Evolutionary conservation across 1,284 basidiomycete species (phyloP).

Genomic region (Fomitopsis palustris): DNA sequence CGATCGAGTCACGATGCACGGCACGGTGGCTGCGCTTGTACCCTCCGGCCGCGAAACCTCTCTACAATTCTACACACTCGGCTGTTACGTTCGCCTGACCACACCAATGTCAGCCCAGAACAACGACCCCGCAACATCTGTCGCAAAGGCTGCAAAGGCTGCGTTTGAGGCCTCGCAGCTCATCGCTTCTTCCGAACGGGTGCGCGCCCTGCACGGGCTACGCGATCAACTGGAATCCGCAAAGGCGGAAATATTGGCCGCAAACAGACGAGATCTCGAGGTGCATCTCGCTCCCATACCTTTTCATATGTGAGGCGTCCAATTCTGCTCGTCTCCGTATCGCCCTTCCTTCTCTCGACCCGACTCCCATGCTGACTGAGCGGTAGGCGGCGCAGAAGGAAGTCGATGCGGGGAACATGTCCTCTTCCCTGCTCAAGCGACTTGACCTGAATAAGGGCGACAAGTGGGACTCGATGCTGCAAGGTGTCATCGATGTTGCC

Average conservation of each 20-base stretch:
- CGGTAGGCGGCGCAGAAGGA: constrained; percentile 71
- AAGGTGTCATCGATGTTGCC: constrained; percentile 88
- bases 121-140: constrained; percentile 26
- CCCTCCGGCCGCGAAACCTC: no score
- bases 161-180: constrained; percentile 89
- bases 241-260: constrained; percentile 69
- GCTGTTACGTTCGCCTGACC: no score
- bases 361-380: not conserved
- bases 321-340: not conserved
- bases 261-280: constrained; percentile 79
- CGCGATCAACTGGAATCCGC: constrained; percentile 58
- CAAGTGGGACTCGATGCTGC: constrained; percentile 94
- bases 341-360: not conserved
- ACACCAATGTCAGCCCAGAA: not conserved
- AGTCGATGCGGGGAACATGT: constrained; percentile 82
- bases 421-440: constrained; percentile 77
- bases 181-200: constrained; percentile 62
- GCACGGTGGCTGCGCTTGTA: no score
- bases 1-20: no score
- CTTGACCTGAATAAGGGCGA: constrained; percentile 83
- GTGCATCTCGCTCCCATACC: constrained; percentile 35
- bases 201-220: constrained; percentile 72
- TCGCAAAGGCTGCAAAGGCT: constrained; percentile 74
- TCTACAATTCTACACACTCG: no score
- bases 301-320: not conserved